A percentile compares a stretch with the other conserved stretches of the same genome.
phyloP scores from a whole-genome alignment of 2,329 filamentous ascomycete genomes.

The Ilyonectria robusta region DNA sequence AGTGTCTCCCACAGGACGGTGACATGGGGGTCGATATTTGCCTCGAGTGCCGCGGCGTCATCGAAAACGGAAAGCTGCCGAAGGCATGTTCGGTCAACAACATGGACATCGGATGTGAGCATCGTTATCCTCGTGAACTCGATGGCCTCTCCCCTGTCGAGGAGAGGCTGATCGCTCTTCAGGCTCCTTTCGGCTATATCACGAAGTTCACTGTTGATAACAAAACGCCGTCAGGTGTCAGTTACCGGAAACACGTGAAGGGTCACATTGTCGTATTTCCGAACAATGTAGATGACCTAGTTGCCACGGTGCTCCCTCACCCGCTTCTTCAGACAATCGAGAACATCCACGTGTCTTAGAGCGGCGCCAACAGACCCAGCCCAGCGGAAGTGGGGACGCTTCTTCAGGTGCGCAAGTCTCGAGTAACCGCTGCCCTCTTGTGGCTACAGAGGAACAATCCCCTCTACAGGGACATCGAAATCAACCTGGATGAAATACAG shows the following conservation, averaged over 20 bases:
- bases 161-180: constrained; percentile 14
- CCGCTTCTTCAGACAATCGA: constrained; percentile 18
- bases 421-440: no score
- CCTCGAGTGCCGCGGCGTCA: constrained; percentile 9
- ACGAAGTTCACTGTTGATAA: constrained; percentile 19
- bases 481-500: no score
- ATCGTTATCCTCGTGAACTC: constrained; percentile 1
- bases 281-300: constrained; percentile 30
- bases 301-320: constrained; percentile 23
- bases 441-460: no score
- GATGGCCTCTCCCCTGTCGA: constrained; percentile 29
- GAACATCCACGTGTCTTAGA: constrained; percentile 30
- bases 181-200: no score
- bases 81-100: no score
- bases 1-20: no score
- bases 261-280: constrained; percentile 29
- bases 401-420: constrained; percentile 22
- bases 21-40: neutral
- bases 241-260: constrained; percentile 29
- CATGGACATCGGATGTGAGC: neutral
- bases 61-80: constrained; percentile 15
- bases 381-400: constrained; percentile 15
- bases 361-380: constrained; percentile 9
- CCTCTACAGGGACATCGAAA: no score
- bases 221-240: constrained; percentile 9